Evolutionary conservation across 75 land plant species (phyloP), one percentile per base, ranked within the genome.

Genomic region (Ceratopteris richardii): DNA sequence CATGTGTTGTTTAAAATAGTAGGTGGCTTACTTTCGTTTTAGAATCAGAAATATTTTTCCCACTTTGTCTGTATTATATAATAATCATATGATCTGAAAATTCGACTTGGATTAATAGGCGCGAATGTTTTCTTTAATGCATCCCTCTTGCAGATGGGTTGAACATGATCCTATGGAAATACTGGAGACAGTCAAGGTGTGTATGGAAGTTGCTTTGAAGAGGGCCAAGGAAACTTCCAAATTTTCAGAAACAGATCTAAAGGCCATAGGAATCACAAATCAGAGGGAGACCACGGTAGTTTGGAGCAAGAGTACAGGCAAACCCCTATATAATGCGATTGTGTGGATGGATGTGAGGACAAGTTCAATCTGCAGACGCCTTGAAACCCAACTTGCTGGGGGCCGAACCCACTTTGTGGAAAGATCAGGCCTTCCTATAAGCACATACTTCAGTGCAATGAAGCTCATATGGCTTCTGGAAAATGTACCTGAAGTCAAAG

Each of bases 331-430:
- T 57, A 87, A 95, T 67, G 99, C 99, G 61, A 75, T 95, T 63
- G 99, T 95, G 47, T 95, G 99, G 99, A 95, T 90, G 99, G 99
- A 95, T 63, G 81, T 61, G 25, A 69, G 99, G 17, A 87, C 97
- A 37, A 78, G 75, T 59, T 59, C 88, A 11, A 68, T 95, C 50
- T 89, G 96, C 76, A 85, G 92, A 72, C 95, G 76, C 61, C 65
- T 95, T 64, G 99, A 95, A 76, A 71, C 82, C 40, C 75, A 87
- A 31, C 72, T 86, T 10, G 29, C 76, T 20, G 92, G 91, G 10
- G 99, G 97, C 20, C 60, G 70, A 33, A 82, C 69, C 16, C 97
- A 90, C 58, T 90, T 95, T 70, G 89, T 79, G 13, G 78, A 78
- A 19, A 73, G 76, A 9, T 80, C 77, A 69, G 99, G 97, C 22